These are phyloP conservation scores for Maudiozyma barnettii DNA, from an alignment of 805 yeast species.

Conservation along the genomic window DNA sequence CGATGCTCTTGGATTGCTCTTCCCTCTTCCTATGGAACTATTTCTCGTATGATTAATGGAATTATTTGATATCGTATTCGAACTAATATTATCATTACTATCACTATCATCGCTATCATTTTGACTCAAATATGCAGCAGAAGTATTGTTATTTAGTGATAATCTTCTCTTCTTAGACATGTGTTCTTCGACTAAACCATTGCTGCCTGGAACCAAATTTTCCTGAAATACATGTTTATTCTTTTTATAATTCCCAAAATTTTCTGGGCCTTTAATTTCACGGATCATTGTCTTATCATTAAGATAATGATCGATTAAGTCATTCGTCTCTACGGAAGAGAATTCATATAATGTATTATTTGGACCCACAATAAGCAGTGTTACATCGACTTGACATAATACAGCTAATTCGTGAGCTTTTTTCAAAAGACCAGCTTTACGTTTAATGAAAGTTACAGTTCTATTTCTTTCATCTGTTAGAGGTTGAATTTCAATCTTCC, in stretches of 20 bases:
- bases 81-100: neutral
- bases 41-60: neutral
- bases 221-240: constrained; percentile 26
- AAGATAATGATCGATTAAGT: constrained; percentile 35
- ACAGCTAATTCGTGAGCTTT: constrained; percentile 59
- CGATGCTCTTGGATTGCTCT: neutral
- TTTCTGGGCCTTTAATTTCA: constrained; percentile 55
- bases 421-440: constrained; percentile 89
- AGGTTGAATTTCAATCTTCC: constrained; percentile 91
- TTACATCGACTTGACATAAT: constrained; percentile 84
- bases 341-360: constrained; percentile 81
- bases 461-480: constrained; percentile 77
- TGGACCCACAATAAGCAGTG: constrained; percentile 77
- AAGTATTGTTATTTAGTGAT: constrained; percentile 6
- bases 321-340: constrained; percentile 58
- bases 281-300: constrained; percentile 31
- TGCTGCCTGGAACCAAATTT: neutral
- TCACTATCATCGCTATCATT: neutral
- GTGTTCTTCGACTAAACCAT: neutral
- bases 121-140: neutral
- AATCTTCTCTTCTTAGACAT: constrained; percentile 2
- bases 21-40: neutral
- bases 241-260: constrained; percentile 52
- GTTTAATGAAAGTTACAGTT: constrained; percentile 67
- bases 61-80: neutral